Percentiles rank a stretch among this genome's conserved stretches.
These are phyloP conservation scores for Castanea sativa DNA, from an alignment of 306 rosid genomes.

Conservation along the genomic window DNA sequence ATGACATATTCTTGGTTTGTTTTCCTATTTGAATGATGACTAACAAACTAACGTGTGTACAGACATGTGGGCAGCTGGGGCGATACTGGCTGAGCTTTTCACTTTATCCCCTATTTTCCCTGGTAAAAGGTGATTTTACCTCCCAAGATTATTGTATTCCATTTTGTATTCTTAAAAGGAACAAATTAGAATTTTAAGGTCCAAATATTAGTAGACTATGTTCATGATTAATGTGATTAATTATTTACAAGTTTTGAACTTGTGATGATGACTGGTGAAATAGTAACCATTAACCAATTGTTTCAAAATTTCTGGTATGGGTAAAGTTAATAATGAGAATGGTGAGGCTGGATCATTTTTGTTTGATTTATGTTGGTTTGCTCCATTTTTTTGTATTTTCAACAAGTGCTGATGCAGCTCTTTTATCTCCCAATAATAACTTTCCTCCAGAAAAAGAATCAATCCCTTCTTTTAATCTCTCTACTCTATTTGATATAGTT, in stretches of 20 bases:
- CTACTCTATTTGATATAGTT: neutral
- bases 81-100: slow-evolving; percentile 85
- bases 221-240: neutral
- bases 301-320: too few relatives aligned
- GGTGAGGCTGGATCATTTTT: neutral
- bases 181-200: neutral
- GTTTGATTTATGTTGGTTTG: neutral
- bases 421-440: neutral
- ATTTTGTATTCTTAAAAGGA: neutral
- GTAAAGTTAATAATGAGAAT: too few relatives aligned
- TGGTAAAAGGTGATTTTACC: slow-evolving; percentile 68
- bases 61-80: slow-evolving; percentile 96
- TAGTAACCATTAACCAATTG: neutral
- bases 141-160: slow-evolving; percentile 13
- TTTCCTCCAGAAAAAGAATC: neutral
- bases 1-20: slow-evolving; percentile 14
- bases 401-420: neutral
- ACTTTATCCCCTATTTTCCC: slow-evolving; percentile 79
- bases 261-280: neutral
- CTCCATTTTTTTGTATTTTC: neutral
- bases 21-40: slow-evolving; percentile 30
- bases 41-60: slow-evolving; percentile 34
- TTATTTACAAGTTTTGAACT: neutral
- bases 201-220: neutral
- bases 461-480: neutral